phyloP scores from a whole-genome alignment of 441 rosid species.

The Gossypium lobatum region DNA sequence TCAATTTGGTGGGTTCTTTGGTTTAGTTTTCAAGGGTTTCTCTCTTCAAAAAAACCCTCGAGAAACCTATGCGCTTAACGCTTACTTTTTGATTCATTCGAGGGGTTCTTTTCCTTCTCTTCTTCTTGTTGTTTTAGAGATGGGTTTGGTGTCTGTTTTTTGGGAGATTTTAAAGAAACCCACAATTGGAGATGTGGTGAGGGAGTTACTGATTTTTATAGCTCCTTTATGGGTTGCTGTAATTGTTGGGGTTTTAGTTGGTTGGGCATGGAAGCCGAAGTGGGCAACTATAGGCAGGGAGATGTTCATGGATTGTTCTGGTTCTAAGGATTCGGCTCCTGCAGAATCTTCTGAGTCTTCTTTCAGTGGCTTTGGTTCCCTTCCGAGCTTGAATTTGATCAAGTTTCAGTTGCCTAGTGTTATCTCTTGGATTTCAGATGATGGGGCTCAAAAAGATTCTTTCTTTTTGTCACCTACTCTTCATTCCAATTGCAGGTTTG shows the following conservation, averaged over 20 bases:
- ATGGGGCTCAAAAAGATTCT: slow-evolving; percentile 24
- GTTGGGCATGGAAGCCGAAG: slow-evolving; percentile 91
- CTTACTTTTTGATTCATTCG: slow-evolving; percentile 33
- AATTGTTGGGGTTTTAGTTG: slow-evolving; percentile 68
- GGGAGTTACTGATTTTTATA: slow-evolving; percentile 44
- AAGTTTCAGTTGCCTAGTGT: slow-evolving; percentile 49
- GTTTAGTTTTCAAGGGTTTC: background rate
- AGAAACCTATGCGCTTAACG: slow-evolving; percentile 39
- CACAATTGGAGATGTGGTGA: slow-evolving; percentile 30
- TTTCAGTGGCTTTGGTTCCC: slow-evolving; percentile 8
- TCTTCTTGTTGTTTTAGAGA: background rate
- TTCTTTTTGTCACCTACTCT: slow-evolving; percentile 17
- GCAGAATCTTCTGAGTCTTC: slow-evolving; percentile 3
- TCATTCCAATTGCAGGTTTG: slow-evolving; percentile 41
- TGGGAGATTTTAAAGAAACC: slow-evolving; percentile 42
- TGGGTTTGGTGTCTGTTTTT: slow-evolving; percentile 47
- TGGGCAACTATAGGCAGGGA: slow-evolving; percentile 65
- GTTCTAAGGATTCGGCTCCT: slow-evolving; percentile 16
- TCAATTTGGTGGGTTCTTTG: background rate
- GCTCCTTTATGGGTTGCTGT: slow-evolving; percentile 78
- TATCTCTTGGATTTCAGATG: slow-evolving; percentile 38
- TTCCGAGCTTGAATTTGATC: slow-evolving; percentile 32
- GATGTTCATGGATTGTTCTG: slow-evolving; percentile 25
- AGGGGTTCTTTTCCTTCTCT: slow-evolving; percentile 24
- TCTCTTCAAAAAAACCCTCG: slow-evolving; percentile 27